phyloP scores from a whole-genome alignment of 495 filamentous ascomycete species.

The Podospora bellae-mahoneyi region DNA sequence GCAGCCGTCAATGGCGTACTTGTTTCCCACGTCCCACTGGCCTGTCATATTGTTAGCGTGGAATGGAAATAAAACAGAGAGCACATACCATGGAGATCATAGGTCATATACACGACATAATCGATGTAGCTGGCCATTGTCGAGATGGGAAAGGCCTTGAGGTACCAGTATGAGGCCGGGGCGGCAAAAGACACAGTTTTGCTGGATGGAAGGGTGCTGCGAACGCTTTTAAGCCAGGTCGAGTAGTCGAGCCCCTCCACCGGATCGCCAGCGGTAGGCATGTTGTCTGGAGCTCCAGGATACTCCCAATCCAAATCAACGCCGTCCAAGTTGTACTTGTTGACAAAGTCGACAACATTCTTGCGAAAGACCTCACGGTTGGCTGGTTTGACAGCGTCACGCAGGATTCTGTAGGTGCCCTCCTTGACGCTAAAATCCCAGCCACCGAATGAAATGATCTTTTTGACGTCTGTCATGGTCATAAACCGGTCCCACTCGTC shows the following conservation, averaged over 20 bases:
- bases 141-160: conserved; percentile 30
- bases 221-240: conserved; percentile 16
- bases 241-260: conserved; percentile 19
- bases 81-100: conserved; percentile 22
- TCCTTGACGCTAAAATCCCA: conserved; percentile 28
- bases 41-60: not conserved
- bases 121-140: conserved; percentile 25
- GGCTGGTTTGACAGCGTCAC: conserved; percentile 21
- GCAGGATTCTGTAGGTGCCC: conserved; percentile 27
- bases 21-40: conserved; percentile 9
- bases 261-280: not conserved
- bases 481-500: conserved; percentile 24
- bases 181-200: conserved; percentile 30
- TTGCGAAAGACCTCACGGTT: conserved; percentile 24
- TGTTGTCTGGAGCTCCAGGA: conserved; percentile 25
- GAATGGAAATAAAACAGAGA: conserved; percentile 14
- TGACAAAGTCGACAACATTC: conserved; percentile 28
- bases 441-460: conserved; percentile 35
- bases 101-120: conserved; percentile 44
- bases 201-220: not conserved
- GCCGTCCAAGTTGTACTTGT: conserved; percentile 29
- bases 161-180: conserved; percentile 34
- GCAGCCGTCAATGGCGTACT: conserved; percentile 18
- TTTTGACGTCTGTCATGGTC: conserved; percentile 19
- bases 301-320: conserved; percentile 40